Conservation (phyloP, 1,284 basidiomycete species). For the Boletus sp. region DNA sequence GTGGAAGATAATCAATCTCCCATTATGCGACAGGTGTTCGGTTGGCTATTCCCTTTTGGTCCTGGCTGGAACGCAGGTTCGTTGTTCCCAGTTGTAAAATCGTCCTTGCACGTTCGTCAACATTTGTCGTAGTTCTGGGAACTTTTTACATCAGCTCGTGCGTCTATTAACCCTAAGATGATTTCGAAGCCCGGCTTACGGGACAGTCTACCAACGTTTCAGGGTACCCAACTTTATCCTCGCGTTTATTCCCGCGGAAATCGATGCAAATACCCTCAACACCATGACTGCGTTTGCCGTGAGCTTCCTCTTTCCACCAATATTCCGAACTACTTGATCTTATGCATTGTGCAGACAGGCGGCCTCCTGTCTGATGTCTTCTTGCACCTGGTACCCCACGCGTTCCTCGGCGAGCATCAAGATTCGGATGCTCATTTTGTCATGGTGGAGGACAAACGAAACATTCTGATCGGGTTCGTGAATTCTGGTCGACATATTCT, state of each 20-base stretch:
- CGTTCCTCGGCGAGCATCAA: constrained; percentile 84
- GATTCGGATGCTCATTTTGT: constrained; percentile 65
- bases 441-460: constrained; percentile 84
- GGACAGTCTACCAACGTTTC: constrained; percentile 22
- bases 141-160: constrained; percentile 94
- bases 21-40: constrained; percentile 72
- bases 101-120: constrained; percentile 25
- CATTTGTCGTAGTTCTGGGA: constrained; percentile 55
- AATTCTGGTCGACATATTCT: constrained; percentile 5
- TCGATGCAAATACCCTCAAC: constrained; percentile 78
- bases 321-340: constrained; percentile 19
- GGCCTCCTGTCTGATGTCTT: constrained; percentile 88
- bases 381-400: constrained; percentile 83
- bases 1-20: constrained; percentile 64
- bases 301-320: constrained; percentile 30
- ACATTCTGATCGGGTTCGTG: constrained; percentile 78
- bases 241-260: constrained; percentile 82
- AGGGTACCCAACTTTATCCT: constrained; percentile 90
- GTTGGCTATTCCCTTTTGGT: constrained; percentile 79
- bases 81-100: constrained; percentile 20
- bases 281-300: constrained; percentile 89
- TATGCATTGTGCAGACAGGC: constrained; percentile 59
- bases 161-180: constrained; percentile 32
- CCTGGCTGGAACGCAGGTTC: constrained; percentile 79
- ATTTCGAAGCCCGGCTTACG: constrained; percentile 19